Percentiles rank a stretch among this genome's conserved stretches.
These are phyloP conservation scores for Petunia secreta DNA, from an alignment of 257 asterid genomes.

Conservation along the genomic window DNA sequence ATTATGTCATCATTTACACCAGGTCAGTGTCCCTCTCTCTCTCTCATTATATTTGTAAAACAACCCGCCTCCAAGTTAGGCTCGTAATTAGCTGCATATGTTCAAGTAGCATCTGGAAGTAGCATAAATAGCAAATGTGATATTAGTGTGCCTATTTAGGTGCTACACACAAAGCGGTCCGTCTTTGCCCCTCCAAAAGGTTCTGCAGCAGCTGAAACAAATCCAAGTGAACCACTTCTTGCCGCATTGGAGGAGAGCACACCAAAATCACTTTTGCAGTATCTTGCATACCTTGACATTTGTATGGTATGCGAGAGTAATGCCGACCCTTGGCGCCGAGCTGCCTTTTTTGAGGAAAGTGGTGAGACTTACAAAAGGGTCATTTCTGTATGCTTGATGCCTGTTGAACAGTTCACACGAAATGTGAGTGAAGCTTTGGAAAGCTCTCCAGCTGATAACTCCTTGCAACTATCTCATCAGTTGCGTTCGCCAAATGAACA, in stretches of 20 bases:
- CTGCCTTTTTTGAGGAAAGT: slow-evolving; percentile 94
- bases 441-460: slow-evolving; percentile 58
- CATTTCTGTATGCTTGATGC: slow-evolving; percentile 64
- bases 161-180: slow-evolving; percentile 80
- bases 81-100: neutral
- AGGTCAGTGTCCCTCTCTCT: slow-evolving; percentile 46
- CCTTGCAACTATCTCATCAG: slow-evolving; percentile 75
- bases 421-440: slow-evolving; percentile 67
- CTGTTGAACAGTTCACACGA: slow-evolving; percentile 69
- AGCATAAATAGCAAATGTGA: neutral
- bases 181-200: slow-evolving; percentile 94
- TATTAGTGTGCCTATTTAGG: slow-evolving; percentile 48
- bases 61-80: neutral
- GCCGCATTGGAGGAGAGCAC: slow-evolving; percentile 78
- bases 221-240: slow-evolving; percentile 86
- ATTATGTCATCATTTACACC: slow-evolving; percentile 74
- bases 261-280: slow-evolving; percentile 83
- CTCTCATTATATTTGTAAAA: neutral
- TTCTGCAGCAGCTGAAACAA: slow-evolving; percentile 97
- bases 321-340: slow-evolving; percentile 97
- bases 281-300: slow-evolving; percentile 92
- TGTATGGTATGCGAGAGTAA: slow-evolving; percentile 87
- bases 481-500: slow-evolving; percentile 63
- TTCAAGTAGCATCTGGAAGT: slow-evolving; percentile 9
- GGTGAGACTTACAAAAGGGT: slow-evolving; percentile 91